Evolutionary conservation across 805 yeast species (phyloP), one percentile per base, ranked within the genome.

Genomic region (Candida nemodendra): DNA sequence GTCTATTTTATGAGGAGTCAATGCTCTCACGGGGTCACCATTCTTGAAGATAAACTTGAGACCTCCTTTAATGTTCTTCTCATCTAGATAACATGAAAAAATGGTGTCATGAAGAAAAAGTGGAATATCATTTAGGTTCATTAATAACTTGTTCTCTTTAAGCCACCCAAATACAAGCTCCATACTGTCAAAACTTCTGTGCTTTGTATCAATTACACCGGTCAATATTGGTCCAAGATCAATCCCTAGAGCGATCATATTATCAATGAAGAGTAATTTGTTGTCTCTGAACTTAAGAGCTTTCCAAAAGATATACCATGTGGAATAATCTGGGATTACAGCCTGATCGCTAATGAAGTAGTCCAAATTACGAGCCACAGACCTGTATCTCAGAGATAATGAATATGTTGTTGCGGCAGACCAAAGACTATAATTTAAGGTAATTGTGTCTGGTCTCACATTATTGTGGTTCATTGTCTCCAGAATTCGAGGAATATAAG

Each of bases 341-440:
- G 18, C 15, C 18, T 27, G 16, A 13, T 18, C 8, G 18, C 15
- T 5, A 18, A 30, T n/a, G 12, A 30, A 17, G 13, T 15, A 28
- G 9, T 7, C n/a, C 19, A 32, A 14, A 32, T 7, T 19, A 7
- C 14, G 9, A 9, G 9, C 7, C 6, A 18, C 11, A 6, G 11
- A 21, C 21, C 15, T 11, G 18, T 21, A n/a, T 17, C 36, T 27
- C 14, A 11, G 9, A 8, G 13, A 12, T 15, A 12, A 12, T 14
- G 13, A 15, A 12, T 29, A 12, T 4, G 38, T 33, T 11, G 38
- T 38, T 9, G 32, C 38, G 4, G 34, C 30, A 15, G 36, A 18
- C 37, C 34, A 36, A 11, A 40, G 23, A n/a, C 22, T 21, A 27
- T 36, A 32, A 18, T 40, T 36, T n/a, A 32, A 12, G n/a, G 44